Evolutionary conservation across 1,284 basidiomycete species (phyloP).

Genomic region (Polyporus tsugae): DNA sequence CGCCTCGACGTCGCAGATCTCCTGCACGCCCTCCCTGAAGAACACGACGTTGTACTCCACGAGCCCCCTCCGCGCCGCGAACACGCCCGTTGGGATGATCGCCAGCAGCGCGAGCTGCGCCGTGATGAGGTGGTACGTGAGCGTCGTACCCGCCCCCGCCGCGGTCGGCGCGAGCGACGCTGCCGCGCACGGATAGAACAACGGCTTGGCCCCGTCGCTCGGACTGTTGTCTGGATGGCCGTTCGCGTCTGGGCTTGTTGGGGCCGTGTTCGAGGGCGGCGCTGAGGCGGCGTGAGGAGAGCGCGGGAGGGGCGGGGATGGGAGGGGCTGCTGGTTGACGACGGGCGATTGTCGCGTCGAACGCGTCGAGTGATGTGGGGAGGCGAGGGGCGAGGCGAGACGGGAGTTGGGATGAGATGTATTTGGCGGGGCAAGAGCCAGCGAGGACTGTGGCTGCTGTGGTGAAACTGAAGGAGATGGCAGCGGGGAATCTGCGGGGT

Average conservation of each 20-base stretch:
- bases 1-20: slow-evolving; percentile 77
- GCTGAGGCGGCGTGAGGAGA: slow-evolving; percentile 4
- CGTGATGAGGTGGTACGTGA: slow-evolving; percentile 90
- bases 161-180: slow-evolving; percentile 67
- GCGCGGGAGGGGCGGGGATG: slow-evolving; percentile 11
- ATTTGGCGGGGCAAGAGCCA: slow-evolving; percentile 10
- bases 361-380: slow-evolving; percentile 13
- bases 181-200: slow-evolving; percentile 63
- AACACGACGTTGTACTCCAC: slow-evolving; percentile 95
- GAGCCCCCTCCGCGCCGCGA: slow-evolving; percentile 80
- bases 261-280: slow-evolving; percentile 12
- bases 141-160: slow-evolving; percentile 69
- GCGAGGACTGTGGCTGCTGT: slow-evolving; percentile 20
- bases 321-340: slow-evolving; percentile 17
- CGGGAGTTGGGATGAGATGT: slow-evolving; percentile 16
- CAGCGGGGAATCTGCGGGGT: slow-evolving; percentile 21
- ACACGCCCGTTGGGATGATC: slow-evolving; percentile 82
- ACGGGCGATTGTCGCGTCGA: slow-evolving; percentile 10
- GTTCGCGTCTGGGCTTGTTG: slow-evolving; percentile 33
- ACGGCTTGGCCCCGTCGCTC: slow-evolving; percentile 25
- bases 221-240: slow-evolving; percentile 24
- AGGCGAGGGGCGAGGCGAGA: slow-evolving; percentile 21
- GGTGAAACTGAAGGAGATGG: slow-evolving; percentile 25
- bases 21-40: slow-evolving; percentile 81
- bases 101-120: slow-evolving; percentile 84